Conservation (phyloP, 371 early-diverging fungal genomes). For the Vairimorpha necatrix region DNA sequence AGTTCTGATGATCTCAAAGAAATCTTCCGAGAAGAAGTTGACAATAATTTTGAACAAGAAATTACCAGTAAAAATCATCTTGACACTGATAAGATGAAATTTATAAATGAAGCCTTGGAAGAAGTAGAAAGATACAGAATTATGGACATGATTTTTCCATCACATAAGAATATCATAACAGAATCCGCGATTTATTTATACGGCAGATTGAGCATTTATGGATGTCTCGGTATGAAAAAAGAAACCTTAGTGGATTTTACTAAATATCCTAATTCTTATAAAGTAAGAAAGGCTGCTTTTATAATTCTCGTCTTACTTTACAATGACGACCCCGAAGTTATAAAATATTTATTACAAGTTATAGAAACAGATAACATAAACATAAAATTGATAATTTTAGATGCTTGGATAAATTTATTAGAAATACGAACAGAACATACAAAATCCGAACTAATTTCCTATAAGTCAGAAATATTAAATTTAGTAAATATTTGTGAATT, state of each 20-base stretch:
- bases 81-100: not conserved
- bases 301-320: constrained; percentile 53
- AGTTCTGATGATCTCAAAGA: constrained; percentile 2
- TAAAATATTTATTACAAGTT: constrained; percentile 4
- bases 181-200: constrained; percentile 51
- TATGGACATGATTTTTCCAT: constrained; percentile 64
- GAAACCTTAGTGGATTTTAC: constrained; percentile 41
- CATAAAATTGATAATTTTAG: constrained; percentile 16
- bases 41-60: not conserved
- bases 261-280: constrained; percentile 56
- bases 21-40: not conserved
- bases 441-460: not conserved
- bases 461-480: not conserved
- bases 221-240: constrained; percentile 42
- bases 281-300: constrained; percentile 61
- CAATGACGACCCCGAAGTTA: not conserved
- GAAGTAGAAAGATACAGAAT: constrained; percentile 64
- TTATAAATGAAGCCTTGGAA: not conserved
- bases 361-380: not conserved
- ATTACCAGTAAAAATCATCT: not conserved
- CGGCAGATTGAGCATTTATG: constrained; percentile 52
- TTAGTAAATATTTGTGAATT: not conserved
- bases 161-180: constrained; percentile 60
- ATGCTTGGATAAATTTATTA: constrained; percentile 27
- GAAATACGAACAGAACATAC: not conserved